A percentile compares a stretch with the other conserved stretches of the same genome.
These are phyloP conservation scores for Leishmania tropica DNA, from an alignment of 208 protist genomes.

Conservation along the genomic window DNA sequence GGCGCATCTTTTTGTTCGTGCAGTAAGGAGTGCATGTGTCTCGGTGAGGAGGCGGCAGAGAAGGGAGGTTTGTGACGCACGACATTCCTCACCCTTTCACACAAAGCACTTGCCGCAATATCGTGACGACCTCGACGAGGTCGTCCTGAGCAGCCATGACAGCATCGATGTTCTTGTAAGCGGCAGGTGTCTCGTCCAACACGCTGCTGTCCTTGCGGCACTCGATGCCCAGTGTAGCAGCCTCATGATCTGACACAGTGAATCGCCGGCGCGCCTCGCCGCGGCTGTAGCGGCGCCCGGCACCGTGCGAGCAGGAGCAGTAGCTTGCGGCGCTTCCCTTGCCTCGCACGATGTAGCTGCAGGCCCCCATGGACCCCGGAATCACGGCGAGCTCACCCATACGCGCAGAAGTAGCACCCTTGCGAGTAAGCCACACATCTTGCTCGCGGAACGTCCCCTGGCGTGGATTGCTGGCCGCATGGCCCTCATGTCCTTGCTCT, in stretches of 20 bases:
- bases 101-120: constrained; percentile 79
- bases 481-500: background rate
- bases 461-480: background rate
- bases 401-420: constrained; percentile 84
- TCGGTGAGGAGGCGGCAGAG: background rate
- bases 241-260: constrained; percentile 72
- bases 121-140: constrained; percentile 76
- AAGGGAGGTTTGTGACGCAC: background rate
- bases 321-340: constrained; percentile 78
- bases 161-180: constrained; percentile 90
- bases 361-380: constrained; percentile 87
- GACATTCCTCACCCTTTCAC: constrained; percentile 74
- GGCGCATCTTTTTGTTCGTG: background rate
- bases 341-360: constrained; percentile 89
- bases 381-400: constrained; percentile 84
- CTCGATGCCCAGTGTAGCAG: constrained; percentile 66
- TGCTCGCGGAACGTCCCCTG: constrained; percentile 24
- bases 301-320: constrained; percentile 85
- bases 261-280: constrained; percentile 81
- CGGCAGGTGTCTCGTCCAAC: constrained; percentile 83
- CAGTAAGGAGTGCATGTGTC: background rate
- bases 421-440: constrained; percentile 85
- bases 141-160: constrained; percentile 84
- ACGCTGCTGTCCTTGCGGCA: constrained; percentile 83
- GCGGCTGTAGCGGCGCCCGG: constrained; percentile 74